phyloP scores from a whole-genome alignment of 768 basidiomycete genomes.

The Boletus rubroflammeus region DNA sequence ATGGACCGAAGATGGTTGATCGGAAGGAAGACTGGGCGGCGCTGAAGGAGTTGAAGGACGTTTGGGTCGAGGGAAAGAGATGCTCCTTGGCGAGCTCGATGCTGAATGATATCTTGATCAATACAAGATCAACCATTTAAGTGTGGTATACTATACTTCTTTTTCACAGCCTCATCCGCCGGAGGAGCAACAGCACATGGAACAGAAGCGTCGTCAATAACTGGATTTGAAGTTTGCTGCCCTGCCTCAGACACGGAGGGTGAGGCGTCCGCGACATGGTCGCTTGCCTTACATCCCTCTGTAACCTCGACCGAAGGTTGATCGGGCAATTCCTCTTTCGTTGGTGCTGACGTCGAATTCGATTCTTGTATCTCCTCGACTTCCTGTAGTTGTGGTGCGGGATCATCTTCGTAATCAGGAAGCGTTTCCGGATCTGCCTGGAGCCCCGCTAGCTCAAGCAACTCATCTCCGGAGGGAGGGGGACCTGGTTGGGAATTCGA shows the following conservation, averaged over 20 bases:
- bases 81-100: conserved; percentile 43
- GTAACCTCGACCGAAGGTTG: conserved; percentile 1
- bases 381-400: conserved; percentile 11
- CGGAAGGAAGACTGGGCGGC: conserved; percentile 37
- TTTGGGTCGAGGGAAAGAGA: conserved; percentile 41
- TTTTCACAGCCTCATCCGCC: conserved; percentile 24
- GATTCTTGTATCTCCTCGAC: conserved; percentile 5
- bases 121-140: background rate
- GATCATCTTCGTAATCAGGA: conserved; percentile 57
- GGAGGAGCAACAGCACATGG: conserved; percentile 3
- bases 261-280: background rate
- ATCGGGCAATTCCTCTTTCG: background rate
- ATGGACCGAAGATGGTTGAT: conserved; percentile 65
- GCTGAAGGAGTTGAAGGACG: conserved; percentile 20
- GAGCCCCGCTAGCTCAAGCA: conserved; percentile 51
- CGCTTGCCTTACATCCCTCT: conserved; percentile 1
- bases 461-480: conserved; percentile 41
- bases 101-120: conserved; percentile 25
- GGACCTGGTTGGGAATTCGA: conserved; percentile 1
- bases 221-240: conserved; percentile 13
- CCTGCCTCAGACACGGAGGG: background rate
- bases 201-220: conserved; percentile 1
- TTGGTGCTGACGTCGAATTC: background rate
- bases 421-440: conserved; percentile 40
- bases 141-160: conserved; percentile 16